Percentiles rank a stretch among this genome's conserved stretches.
phyloP scores from a whole-genome alignment of 441 rosid species.

The Gossypium gossypioides region DNA sequence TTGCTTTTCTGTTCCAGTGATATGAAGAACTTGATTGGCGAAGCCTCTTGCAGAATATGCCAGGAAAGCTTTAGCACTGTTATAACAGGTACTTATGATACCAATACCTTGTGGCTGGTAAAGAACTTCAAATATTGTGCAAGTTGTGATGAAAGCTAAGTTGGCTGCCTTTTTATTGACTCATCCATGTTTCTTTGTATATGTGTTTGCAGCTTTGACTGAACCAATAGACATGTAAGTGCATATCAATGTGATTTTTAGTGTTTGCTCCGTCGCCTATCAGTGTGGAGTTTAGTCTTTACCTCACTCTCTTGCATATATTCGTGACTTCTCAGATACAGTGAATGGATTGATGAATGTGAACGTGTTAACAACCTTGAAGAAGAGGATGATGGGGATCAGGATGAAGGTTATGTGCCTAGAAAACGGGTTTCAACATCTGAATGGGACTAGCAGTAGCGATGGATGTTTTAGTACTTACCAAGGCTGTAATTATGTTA shows the following conservation, averaged over 20 bases:
- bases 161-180: not conserved
- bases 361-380: slow-evolving; percentile 73
- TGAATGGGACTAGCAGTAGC: not conserved
- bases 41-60: slow-evolving; percentile 45
- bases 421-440: not conserved
- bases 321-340: slow-evolving; percentile 26
- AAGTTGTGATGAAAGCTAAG: not conserved
- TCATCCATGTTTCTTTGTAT: not conserved
- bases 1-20: slow-evolving; percentile 25
- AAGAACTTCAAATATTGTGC: not conserved
- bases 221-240: slow-evolving; percentile 33
- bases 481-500: slow-evolving; percentile 2
- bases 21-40: slow-evolving; percentile 44
- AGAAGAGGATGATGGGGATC: slow-evolving; percentile 40
- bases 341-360: slow-evolving; percentile 85
- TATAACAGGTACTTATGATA: slow-evolving; percentile 32
- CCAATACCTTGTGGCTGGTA: not conserved
- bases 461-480: not conserved
- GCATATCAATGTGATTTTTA: not conserved
- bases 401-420: slow-evolving; percentile 19
- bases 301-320: not conserved
- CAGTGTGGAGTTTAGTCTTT: no score
- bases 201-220: slow-evolving; percentile 49
- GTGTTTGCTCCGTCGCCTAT: not conserved
- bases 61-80: slow-evolving; percentile 47